Conservation (phyloP, 1,284 basidiomycete species). For the Irpex rosettiformis region DNA sequence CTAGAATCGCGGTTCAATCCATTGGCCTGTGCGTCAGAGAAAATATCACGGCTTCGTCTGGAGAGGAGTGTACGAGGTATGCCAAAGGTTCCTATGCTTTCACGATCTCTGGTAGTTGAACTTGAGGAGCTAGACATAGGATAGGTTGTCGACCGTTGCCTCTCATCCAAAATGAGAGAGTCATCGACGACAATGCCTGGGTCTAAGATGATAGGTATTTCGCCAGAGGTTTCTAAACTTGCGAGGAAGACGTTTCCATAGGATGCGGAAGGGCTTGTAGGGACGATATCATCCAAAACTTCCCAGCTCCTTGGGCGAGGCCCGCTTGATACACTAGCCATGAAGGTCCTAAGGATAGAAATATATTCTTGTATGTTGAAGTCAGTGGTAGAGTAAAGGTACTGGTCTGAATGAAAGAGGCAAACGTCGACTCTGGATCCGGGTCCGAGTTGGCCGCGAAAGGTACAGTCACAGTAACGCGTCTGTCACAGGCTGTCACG, state of each 20-base stretch:
- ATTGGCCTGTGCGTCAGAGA: neutral
- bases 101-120: slow-evolving; percentile 16
- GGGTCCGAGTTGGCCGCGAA: neutral
- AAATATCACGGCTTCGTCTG: neutral
- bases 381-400: no score
- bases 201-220: slow-evolving; percentile 55
- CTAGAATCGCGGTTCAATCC: neutral
- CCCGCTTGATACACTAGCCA: no score
- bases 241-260: slow-evolving; percentile 37
- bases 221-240: slow-evolving; percentile 42
- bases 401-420: no score
- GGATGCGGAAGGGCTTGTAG: slow-evolving; percentile 44
- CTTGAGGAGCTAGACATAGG: slow-evolving; percentile 17
- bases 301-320: slow-evolving; percentile 24
- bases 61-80: slow-evolving; percentile 3
- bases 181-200: slow-evolving; percentile 13
- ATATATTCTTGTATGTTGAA: no score
- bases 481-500: neutral
- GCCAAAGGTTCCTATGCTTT: slow-evolving; percentile 28
- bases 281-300: slow-evolving; percentile 39
- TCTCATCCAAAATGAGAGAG: neutral
- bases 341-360: no score
- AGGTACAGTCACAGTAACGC: neutral
- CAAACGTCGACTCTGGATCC: no score
- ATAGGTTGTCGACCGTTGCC: neutral